These are phyloP conservation scores for Emericellopsis cladophorae DNA, from an alignment of 2,329 filamentous ascomycete species.

Conservation along the genomic window DNA sequence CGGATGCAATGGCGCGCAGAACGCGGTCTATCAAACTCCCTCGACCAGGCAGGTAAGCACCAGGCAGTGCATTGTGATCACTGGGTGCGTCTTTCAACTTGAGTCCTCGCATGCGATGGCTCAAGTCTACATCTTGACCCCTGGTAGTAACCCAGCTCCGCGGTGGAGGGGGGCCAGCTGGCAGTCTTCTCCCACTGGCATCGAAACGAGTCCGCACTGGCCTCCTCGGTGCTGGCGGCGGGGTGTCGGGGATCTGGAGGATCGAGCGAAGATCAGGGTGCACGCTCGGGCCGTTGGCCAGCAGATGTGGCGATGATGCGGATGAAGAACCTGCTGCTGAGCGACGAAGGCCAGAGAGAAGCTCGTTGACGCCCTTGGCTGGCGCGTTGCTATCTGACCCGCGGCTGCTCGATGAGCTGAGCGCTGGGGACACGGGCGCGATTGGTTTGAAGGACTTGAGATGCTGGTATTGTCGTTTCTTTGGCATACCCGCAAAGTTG, in stretches of 20 bases:
- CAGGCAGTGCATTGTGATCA: conserved; percentile 22
- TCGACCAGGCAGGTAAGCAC: conserved; percentile 25
- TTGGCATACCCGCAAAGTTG: conserved; percentile 37
- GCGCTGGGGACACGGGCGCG: conserved; percentile 34
- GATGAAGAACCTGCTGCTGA: conserved; percentile 17
- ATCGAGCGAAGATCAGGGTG: conserved; percentile 46
- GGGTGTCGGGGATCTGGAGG: conserved; percentile 45
- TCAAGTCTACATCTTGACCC: not conserved
- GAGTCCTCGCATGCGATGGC: not conserved
- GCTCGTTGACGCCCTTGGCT: conserved; percentile 40
- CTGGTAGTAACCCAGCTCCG: conserved; percentile 36
- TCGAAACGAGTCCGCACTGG: conserved; percentile 27
- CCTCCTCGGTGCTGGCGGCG: conserved; percentile 34
- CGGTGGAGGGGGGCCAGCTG: conserved; percentile 46
- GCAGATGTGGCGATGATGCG: conserved; percentile 12
- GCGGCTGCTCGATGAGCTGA: conserved; percentile 4
- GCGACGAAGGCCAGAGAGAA: conserved; percentile 44
- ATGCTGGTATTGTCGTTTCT: conserved; percentile 40
- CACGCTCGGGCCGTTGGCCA: conserved; percentile 34
- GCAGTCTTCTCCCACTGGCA: conserved; percentile 33
- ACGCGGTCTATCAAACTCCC: conserved; percentile 38
- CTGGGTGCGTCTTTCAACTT: not conserved
- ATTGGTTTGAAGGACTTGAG: conserved; percentile 44
- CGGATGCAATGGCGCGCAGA: conserved; percentile 33
- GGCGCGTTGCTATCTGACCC: conserved; percentile 15